Conservation (phyloP, 1,284 basidiomycete species). For the Anthracocystis walkeri region DNA sequence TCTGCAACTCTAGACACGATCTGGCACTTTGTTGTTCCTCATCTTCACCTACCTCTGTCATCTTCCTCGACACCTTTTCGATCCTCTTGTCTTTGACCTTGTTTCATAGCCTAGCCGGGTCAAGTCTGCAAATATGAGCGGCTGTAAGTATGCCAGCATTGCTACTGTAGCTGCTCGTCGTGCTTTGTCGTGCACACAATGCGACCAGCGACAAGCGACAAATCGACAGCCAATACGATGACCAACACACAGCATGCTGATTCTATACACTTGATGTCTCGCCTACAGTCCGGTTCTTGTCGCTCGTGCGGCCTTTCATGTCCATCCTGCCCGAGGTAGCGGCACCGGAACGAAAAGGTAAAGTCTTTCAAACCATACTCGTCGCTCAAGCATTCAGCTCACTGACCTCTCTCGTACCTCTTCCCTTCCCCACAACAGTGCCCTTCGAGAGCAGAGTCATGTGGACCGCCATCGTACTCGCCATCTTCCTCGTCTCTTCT, state of each 20-base stretch:
- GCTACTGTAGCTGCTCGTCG: no score
- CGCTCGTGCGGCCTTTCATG: conserved; percentile 69
- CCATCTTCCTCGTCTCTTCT: conserved; percentile 68
- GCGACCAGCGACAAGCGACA: no score
- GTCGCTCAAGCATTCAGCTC: neutral
- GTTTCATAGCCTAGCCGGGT: conserved; percentile 21
- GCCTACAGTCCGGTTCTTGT: conserved; percentile 65
- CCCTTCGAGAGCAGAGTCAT: conserved; percentile 68
- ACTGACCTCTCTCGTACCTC: conserved; percentile 1
- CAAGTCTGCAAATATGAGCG: conserved; percentile 48
- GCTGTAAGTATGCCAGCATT: conserved; percentile 35
- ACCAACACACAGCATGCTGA: conserved; percentile 17
- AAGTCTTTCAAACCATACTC: conserved; percentile 2
- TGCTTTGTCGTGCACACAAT: no score
- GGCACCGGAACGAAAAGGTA: conserved; percentile 68
- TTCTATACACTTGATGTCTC: neutral
- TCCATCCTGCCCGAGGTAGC: conserved; percentile 69
- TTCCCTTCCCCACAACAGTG: conserved; percentile 33
- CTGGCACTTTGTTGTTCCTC: neutral
- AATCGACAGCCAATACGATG: no score
- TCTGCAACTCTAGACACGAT: conserved; percentile 3
- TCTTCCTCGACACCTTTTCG: conserved; percentile 10
- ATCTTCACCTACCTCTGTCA: conserved; percentile 1
- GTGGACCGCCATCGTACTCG: conserved; percentile 69
- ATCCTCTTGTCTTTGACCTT: conserved; percentile 6